These are phyloP conservation scores for Petunia axillaris DNA, from an alignment of 257 asterid genomes.

Conservation along the genomic window DNA sequence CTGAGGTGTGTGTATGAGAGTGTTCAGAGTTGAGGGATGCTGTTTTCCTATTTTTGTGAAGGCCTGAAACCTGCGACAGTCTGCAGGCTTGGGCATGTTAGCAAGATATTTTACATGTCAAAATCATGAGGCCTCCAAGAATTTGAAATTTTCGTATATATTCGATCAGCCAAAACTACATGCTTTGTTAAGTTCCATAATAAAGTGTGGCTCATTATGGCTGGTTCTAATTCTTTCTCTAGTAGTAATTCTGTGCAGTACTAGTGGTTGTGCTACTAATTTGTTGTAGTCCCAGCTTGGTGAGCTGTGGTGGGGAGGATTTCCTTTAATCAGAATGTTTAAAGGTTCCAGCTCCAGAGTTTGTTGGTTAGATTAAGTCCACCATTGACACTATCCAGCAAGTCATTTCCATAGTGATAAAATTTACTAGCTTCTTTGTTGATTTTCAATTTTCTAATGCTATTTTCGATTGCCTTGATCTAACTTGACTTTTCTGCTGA, in stretches of 20 bases:
- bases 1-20: too few species aligned
- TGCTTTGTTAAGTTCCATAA: background rate
- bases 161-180: background rate
- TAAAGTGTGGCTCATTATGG: background rate
- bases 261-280: slow-evolving; percentile 26
- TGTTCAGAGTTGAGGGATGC: too few species aligned
- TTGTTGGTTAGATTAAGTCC: slow-evolving; percentile 47
- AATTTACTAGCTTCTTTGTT: slow-evolving; percentile 42
- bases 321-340: slow-evolving; percentile 43
- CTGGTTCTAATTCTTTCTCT: background rate
- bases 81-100: too few species aligned
- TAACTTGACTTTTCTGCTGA: slow-evolving; percentile 70
- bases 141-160: too few species aligned
- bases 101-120: too few species aligned
- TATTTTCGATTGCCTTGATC: slow-evolving; percentile 67
- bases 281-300: slow-evolving; percentile 25
- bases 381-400: slow-evolving; percentile 50
- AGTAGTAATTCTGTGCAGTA: background rate
- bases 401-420: slow-evolving; percentile 52
- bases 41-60: too few species aligned
- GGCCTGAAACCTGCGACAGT: too few species aligned
- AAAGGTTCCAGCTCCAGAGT: slow-evolving; percentile 60
- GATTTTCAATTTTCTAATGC: slow-evolving; percentile 71
- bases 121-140: too few species aligned
- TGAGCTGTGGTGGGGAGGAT: slow-evolving; percentile 29